Conservation (phyloP, 768 basidiomycete genomes). For the Sporobolomyces phaffii region DNA sequence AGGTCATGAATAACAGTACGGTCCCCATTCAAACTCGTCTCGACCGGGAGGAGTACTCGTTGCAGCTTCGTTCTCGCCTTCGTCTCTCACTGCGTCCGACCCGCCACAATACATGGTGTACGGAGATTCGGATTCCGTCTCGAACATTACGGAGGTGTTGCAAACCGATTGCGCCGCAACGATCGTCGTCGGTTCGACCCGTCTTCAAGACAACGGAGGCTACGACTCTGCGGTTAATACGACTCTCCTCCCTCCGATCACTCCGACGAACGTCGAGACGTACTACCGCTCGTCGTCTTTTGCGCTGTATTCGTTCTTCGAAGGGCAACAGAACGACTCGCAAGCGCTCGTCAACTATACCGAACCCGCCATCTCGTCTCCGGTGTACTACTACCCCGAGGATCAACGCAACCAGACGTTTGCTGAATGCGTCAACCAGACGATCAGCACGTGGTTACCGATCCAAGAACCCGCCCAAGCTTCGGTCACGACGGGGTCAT, state of each 20-base stretch:
- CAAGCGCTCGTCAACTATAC: slow-evolving; percentile 18
- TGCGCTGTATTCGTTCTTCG: slow-evolving; percentile 30
- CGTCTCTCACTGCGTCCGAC: background rate
- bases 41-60: slow-evolving; percentile 22
- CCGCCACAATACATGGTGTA: slow-evolving; percentile 28
- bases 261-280: background rate
- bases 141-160: background rate
- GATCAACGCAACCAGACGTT: background rate
- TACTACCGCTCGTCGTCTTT: slow-evolving; percentile 28
- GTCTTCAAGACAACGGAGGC: background rate
- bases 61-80: slow-evolving; percentile 1
- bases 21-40: slow-evolving; percentile 9
- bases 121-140: slow-evolving; percentile 12
- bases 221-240: slow-evolving; percentile 1
- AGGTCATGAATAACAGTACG: too few relatives aligned
- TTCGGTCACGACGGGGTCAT: background rate
- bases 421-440: slow-evolving; percentile 12
- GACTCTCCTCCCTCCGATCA: background rate
- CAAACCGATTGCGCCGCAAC: background rate
- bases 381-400: slow-evolving; percentile 1
- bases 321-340: background rate
- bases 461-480: slow-evolving; percentile 9
- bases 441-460: slow-evolving; percentile 12
- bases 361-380: background rate
- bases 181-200: slow-evolving; percentile 4